phyloP scores from a whole-genome alignment of 2,329 filamentous ascomycete species.

The Paradendryphiella salina region DNA sequence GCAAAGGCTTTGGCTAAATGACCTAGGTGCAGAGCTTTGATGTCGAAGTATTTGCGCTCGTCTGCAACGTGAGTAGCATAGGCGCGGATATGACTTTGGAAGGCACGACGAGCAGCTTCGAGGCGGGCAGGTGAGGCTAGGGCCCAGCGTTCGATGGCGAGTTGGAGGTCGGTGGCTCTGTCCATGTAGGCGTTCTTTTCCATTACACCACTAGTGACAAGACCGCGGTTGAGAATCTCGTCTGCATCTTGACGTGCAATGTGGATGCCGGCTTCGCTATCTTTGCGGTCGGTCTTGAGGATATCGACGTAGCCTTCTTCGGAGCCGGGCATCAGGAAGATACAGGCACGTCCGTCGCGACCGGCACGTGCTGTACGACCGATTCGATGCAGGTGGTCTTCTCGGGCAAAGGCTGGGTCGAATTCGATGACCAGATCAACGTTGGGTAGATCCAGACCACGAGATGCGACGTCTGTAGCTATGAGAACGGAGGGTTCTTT shows the following conservation, averaged over 20 bases:
- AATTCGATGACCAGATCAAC: constrained; percentile 96
- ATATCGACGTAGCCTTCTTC: constrained; percentile 89
- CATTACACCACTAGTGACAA: constrained; percentile 47
- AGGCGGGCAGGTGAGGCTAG: constrained; percentile 68
- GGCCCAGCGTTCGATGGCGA: constrained; percentile 68
- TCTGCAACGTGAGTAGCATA: constrained; percentile 91
- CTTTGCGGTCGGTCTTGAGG: constrained; percentile 70
- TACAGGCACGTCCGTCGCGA: constrained; percentile 78
- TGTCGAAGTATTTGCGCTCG: constrained; percentile 87
- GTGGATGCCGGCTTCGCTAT: constrained; percentile 59
- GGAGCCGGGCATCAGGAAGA: constrained; percentile 87
- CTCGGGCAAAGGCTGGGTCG: constrained; percentile 89
- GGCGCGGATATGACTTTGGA: constrained; percentile 88
- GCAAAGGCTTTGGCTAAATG: constrained; percentile 94
- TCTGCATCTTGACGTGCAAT: constrained; percentile 66
- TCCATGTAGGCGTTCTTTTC: constrained; percentile 63
- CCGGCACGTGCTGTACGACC: constrained; percentile 94
- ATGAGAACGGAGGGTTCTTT: constrained; percentile 79
- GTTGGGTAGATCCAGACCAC: constrained; percentile 91
- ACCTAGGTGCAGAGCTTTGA: constrained; percentile 85
- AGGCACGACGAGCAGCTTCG: constrained; percentile 81
- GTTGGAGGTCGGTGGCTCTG: constrained; percentile 67
- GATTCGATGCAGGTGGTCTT: constrained; percentile 92
- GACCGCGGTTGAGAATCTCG: constrained; percentile 68
- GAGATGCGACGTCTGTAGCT: constrained; percentile 93